Conservation (phyloP, 306 rosid genomes). For the Citrullus colocynthis region DNA sequence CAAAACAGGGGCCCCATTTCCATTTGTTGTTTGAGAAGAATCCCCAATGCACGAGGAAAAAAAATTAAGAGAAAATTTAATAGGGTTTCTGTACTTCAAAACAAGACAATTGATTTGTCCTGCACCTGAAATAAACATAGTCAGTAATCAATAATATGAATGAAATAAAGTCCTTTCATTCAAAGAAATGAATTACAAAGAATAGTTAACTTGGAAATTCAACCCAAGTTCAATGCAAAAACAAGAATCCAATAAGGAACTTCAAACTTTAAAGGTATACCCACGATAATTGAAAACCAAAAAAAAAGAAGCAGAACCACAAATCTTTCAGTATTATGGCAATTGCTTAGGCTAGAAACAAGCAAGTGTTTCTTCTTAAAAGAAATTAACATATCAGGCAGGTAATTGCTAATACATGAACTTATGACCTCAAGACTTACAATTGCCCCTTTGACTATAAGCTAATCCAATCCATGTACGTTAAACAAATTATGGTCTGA, state of each 20-base stretch:
- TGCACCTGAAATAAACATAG: constrained; percentile 18
- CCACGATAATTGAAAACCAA: neutral
- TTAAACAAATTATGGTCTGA: neutral
- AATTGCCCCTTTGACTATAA: neutral
- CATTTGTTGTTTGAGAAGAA: constrained; percentile 23
- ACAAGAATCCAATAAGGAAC: neutral
- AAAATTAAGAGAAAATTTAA: constrained; percentile 16
- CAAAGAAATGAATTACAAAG: neutral
- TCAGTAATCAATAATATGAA: neutral
- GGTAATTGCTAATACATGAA: neutral
- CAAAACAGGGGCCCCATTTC: constrained; percentile 16
- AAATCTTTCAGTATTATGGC: neutral
- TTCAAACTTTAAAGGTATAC: neutral
- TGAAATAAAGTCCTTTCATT: neutral
- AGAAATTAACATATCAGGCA: neutral
- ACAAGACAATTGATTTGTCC: constrained; percentile 25
- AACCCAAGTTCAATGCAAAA: neutral
- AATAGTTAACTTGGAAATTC: neutral
- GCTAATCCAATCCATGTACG: neutral
- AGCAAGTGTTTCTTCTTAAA: neutral
- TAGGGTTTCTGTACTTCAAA: constrained; percentile 18
- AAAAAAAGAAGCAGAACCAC: neutral
- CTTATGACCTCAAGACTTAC: no score
- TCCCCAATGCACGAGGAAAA: constrained; percentile 37
- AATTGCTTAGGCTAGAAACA: neutral